Conservation (phyloP, 306 rosid species). For the Trifolium pratense region DNA sequence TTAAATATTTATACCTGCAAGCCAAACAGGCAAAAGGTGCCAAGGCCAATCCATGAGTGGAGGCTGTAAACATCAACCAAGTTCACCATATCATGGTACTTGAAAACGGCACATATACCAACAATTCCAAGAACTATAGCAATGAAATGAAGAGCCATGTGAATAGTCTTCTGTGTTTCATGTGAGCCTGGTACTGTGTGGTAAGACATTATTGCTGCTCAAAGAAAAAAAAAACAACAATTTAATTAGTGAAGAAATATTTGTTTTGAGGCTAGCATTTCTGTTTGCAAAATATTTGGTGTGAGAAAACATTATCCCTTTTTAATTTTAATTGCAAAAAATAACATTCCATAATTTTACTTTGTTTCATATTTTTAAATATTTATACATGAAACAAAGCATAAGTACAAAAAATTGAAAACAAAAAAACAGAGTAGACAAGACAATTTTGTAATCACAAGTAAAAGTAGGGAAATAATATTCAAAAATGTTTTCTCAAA, state of each 20-base stretch:
- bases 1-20: conserved; percentile 61
- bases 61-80: conserved; percentile 56
- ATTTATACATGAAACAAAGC: neutral
- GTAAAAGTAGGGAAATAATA: neutral
- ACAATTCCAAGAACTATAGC: conserved; percentile 65
- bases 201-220: conserved; percentile 82
- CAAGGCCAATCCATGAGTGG: conserved; percentile 94
- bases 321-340: neutral
- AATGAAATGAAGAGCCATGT: conserved; percentile 60
- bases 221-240: conserved; percentile 4
- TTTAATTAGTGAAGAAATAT: neutral
- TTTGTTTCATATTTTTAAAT: neutral
- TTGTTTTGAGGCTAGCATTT: neutral
- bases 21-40: conserved; percentile 65
- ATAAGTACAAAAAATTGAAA: neutral
- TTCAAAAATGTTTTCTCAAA: neutral
- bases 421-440: neutral
- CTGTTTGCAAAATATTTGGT: neutral
- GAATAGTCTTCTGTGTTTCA: conserved; percentile 51
- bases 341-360: neutral
- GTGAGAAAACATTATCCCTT: neutral
- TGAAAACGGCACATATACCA: conserved; percentile 81
- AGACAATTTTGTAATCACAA: neutral
- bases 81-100: conserved; percentile 64
- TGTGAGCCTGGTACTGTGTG: conserved; percentile 45